Percentiles rank a stretch among this genome's conserved stretches.
These are phyloP conservation scores for Blumeriella jaapii DNA, from an alignment of 2,329 filamentous ascomycete species.

Conservation along the genomic window DNA sequence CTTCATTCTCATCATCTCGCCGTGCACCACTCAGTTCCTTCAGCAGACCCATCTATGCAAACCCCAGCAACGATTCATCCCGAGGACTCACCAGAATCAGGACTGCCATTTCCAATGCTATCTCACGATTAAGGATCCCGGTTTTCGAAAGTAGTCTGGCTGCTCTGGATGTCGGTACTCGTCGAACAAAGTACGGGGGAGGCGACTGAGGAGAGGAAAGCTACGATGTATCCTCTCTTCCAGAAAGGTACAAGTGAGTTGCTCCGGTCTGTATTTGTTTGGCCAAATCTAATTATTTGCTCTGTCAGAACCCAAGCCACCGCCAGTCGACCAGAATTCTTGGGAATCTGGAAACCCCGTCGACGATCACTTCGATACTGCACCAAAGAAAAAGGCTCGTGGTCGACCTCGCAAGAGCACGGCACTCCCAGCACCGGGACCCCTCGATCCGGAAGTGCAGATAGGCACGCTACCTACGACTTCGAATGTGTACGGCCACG, in stretches of 20 bases:
- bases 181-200: conserved; percentile 23
- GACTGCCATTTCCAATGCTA: no score
- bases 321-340: neutral
- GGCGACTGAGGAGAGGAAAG: conserved; percentile 20
- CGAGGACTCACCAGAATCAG: no score
- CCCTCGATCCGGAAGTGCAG: neutral
- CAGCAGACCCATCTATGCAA: conserved; percentile 7
- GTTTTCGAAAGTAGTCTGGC: conserved; percentile 3
- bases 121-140: conserved; percentile 23
- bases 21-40: no score
- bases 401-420: conserved; percentile 1
- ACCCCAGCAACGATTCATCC: no score
- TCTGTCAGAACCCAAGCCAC: conserved; percentile 6
- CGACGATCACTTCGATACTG: neutral
- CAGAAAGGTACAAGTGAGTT: conserved; percentile 23
- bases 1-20: no score
- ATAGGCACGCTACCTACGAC: neutral
- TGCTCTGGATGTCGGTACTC: conserved; percentile 23
- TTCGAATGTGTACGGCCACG: conserved; percentile 1
- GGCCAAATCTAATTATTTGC: no score
- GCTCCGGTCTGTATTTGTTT: no score
- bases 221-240: conserved; percentile 24
- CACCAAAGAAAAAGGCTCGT: neutral
- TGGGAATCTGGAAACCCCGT: neutral
- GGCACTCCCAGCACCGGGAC: neutral